These are phyloP conservation scores for Eimeria sp. DNA, from an alignment of 169 alveolate genomes.

Conservation along the genomic window DNA sequence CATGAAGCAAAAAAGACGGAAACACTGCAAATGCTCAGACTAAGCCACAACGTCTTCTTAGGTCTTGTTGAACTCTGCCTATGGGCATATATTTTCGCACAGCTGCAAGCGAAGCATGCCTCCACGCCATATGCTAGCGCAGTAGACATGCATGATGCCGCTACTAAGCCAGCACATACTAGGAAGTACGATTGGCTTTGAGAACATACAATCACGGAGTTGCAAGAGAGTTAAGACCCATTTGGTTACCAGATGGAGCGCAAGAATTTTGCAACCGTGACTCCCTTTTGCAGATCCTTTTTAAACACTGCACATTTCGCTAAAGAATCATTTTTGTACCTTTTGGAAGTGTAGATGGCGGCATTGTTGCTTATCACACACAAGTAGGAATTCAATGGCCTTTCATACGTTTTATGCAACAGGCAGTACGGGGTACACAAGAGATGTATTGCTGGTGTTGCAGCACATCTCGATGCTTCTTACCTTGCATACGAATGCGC, in stretches of 20 bases:
- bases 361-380: not conserved
- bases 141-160: too few relatives aligned
- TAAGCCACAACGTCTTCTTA: too few relatives aligned
- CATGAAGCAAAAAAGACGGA: too few relatives aligned
- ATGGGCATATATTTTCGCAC: too few relatives aligned
- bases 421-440: not conserved
- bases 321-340: not conserved
- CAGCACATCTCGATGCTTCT: not conserved
- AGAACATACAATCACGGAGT: not conserved
- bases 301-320: not conserved
- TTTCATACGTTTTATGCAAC: not conserved
- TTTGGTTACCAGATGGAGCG: not conserved
- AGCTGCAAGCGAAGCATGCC: too few relatives aligned
- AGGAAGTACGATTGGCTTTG: not conserved
- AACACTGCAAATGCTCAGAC: too few relatives aligned
- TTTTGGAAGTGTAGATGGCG: not conserved
- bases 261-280: not conserved
- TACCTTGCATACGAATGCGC: not conserved
- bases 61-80: not conserved
- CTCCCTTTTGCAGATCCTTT: not conserved
- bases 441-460: not conserved
- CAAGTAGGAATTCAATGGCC: not conserved
- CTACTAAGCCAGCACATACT: not conserved
- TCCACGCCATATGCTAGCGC: too few relatives aligned
- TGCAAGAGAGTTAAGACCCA: not conserved